These are phyloP conservation scores for Tylopilus rubrobrunneus DNA, from an alignment of 768 basidiomycete genomes.

Conservation along the genomic window DNA sequence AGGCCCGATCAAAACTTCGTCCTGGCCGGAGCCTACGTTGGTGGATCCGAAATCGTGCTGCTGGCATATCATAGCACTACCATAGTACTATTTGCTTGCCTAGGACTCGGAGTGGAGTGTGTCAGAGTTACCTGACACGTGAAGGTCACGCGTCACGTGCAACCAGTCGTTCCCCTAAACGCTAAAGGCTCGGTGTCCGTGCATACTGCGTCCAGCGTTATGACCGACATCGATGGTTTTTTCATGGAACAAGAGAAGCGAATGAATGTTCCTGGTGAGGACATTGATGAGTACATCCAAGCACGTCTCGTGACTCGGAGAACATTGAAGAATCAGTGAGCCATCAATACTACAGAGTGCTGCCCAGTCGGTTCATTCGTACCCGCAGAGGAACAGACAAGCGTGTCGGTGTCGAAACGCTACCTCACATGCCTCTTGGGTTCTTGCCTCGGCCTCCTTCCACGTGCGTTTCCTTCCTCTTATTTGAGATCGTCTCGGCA, in stretches of 20 bases:
- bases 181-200: no score
- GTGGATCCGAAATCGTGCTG: no score
- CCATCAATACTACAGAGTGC: no score
- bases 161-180: slow-evolving; percentile 6
- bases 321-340: slow-evolving; percentile 15
- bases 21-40: no score
- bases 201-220: slow-evolving; percentile 4
- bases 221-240: slow-evolving; percentile 42
- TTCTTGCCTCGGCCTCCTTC: not conserved
- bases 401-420: not conserved
- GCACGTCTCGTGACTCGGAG: slow-evolving; percentile 26
- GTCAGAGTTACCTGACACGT: no score
- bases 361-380: slow-evolving; percentile 6
- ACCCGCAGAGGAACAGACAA: slow-evolving; percentile 4
- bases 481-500: not conserved
- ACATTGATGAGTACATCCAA: slow-evolving; percentile 44
- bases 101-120: no score
- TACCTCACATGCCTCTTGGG: not conserved
- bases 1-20: no score
- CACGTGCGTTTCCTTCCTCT: slow-evolving; percentile 14
- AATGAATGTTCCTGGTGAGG: slow-evolving; percentile 53
- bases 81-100: no score
- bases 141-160: slow-evolving; percentile 13
- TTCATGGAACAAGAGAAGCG: slow-evolving; percentile 52
- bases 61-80: no score